These are phyloP conservation scores for Aspergillus costaricaensis DNA, from an alignment of 2,329 filamentous ascomycete species.

Conservation along the genomic window DNA sequence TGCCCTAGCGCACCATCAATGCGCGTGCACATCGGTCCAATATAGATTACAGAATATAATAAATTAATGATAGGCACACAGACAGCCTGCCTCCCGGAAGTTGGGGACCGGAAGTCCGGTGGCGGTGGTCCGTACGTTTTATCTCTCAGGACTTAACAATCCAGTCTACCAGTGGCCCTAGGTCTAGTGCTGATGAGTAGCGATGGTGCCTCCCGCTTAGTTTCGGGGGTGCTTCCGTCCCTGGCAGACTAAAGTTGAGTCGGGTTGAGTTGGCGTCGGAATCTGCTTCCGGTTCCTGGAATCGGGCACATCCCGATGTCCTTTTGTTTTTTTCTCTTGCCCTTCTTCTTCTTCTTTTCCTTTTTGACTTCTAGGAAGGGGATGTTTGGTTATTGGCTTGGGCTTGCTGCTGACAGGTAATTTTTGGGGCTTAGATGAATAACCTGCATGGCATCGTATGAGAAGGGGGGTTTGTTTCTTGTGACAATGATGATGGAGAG, in stretches of 20 bases:
- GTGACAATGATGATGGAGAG: background rate
- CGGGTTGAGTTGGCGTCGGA: background rate
- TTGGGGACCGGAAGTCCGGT: too few species aligned
- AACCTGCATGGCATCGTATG: background rate
- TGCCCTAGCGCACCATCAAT: too few species aligned
- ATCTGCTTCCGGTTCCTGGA: slow-evolving; percentile 3
- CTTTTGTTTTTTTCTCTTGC: background rate
- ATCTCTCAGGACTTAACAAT: too few species aligned
- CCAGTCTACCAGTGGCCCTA: too few species aligned
- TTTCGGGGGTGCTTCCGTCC: background rate
- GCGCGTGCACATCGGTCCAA: too few species aligned
- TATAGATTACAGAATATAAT: too few species aligned
- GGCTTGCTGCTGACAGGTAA: background rate
- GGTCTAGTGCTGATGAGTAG: background rate
- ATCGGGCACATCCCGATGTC: background rate
- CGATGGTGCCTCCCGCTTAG: too few species aligned
- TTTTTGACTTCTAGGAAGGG: background rate
- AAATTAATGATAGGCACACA: too few species aligned
- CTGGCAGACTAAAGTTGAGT: background rate
- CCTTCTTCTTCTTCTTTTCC: background rate
- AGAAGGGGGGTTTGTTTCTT: background rate
- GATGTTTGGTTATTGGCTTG: background rate
- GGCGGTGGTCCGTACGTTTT: too few species aligned
- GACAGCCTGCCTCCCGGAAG: too few species aligned
- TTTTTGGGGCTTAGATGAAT: background rate